Base-by-base conservation (phyloP, 2,329 filamentous ascomycete species). In the Aspergillus chevalieri region DNA sequence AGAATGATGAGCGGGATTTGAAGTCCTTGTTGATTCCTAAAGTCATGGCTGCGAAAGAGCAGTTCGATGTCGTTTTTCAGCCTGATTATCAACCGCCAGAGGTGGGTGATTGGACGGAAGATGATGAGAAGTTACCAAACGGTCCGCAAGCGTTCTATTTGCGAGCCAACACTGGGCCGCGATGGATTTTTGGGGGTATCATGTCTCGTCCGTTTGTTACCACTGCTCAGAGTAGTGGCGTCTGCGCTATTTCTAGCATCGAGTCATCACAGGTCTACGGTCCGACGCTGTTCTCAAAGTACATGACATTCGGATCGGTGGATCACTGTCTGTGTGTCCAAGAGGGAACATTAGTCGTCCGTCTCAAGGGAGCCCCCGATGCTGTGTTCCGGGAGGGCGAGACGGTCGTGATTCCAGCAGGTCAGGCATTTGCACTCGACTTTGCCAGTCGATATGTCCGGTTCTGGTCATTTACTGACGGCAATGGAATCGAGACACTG, bases 41-140 rank as follows among this genome's bases (percentile, higher is more conserved):
- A 59, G 66, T 82, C 24, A 80, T 79, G 67, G 74, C 75, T 0
- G 80, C 79, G 6, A 74, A 74, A 8, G 76, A 78, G 39, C 69
- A 74, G 12, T 82, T 78, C 57, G 80, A 83, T 54, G 78, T 82
- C 47, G 67, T 80, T 2, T 79, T 79, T 46, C 70, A 71, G 44
- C 72, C 73, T 4, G 68, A 79, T 46, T 76, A 79, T 52, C 50
- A 72, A 30, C 69, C 74, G 0, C 76, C 75, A 1, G 72, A 69
- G 10, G 67, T 65, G 1, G 52, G 56, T 6, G 57, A 63, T 9
- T 65, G 59, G 57, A 59, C 52, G 3, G 48, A 54, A 21, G 57
- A 61, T 2, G 61, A 64, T 9, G 57, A 63, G 42, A 54, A 47
- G 15, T 30, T 64, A 10, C 62, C 63, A 4, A 52, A 58, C 0